Evolutionary conservation across 2,329 filamentous ascomycete species (phyloP).

Genomic region (Epichloe brachyelytri): DNA sequence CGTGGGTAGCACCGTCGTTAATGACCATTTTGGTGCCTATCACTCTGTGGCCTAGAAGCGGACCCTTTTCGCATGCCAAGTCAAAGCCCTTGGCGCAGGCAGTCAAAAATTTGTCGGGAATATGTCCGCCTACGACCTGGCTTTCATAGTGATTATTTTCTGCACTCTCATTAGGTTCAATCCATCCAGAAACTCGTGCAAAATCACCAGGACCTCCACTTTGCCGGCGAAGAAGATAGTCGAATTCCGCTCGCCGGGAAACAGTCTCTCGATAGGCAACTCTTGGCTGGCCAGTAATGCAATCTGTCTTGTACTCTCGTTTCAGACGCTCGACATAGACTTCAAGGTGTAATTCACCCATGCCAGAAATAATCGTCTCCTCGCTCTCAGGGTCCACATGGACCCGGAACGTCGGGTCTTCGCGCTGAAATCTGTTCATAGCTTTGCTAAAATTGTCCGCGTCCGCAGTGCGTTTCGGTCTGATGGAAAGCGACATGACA

Average conservation of each 20-base stretch:
- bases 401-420: constrained; percentile 95
- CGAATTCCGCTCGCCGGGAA: constrained; percentile 65
- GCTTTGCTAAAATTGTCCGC: constrained; percentile 93
- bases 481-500: constrained; percentile 95
- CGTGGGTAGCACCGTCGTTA: constrained; percentile 92
- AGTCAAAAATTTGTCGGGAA: constrained; percentile 89
- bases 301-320: constrained; percentile 93
- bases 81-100: constrained; percentile 95
- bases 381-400: constrained; percentile 84
- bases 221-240: constrained; percentile 91
- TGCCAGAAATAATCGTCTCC: constrained; percentile 95
- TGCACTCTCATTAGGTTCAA: constrained; percentile 69
- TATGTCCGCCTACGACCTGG: constrained; percentile 76
- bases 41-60: constrained; percentile 83
- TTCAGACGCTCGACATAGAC: constrained; percentile 96
- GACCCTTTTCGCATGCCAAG: constrained; percentile 68
- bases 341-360: constrained; percentile 94
- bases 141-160: constrained; percentile 74
- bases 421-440: constrained; percentile 96
- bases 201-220: constrained; percentile 92
- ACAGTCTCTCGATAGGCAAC: constrained; percentile 96
- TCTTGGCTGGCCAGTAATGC: constrained; percentile 88
- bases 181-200: constrained; percentile 79
- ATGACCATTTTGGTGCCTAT: constrained; percentile 83
- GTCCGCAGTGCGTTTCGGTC: constrained; percentile 86